Evolutionary conservation across 2,329 filamentous ascomycete species (phyloP).

Genomic region (Cladophialophora chaetospira): DNA sequence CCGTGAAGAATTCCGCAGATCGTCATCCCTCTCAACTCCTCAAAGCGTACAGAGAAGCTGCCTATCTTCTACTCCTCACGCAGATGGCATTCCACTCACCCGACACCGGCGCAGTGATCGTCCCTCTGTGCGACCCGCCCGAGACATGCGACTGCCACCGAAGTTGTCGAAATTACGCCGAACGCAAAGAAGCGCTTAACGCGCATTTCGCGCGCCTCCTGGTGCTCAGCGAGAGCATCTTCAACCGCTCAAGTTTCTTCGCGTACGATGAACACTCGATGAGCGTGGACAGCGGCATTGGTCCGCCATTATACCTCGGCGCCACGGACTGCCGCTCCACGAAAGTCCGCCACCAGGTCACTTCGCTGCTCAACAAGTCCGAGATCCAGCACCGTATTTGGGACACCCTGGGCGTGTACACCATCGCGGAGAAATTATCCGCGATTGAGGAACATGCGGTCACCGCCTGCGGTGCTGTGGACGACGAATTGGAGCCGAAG

Average conservation of each 20-base stretch:
- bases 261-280: conserved; percentile 29
- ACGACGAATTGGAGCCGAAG: conserved; percentile 25
- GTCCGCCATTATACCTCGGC: conserved; percentile 26
- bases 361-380: conserved; percentile 19
- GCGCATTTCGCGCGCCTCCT: conserved; percentile 31
- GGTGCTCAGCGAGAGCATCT: conserved; percentile 28
- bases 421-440: conserved; percentile 30
- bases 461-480: conserved; percentile 16
- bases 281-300: conserved; percentile 30
- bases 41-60: conserved; percentile 28
- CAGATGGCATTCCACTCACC: conserved; percentile 31
- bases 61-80: conserved; percentile 27
- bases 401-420: conserved; percentile 29
- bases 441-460: conserved; percentile 33
- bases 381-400: conserved; percentile 23
- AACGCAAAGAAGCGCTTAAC: conserved; percentile 30
- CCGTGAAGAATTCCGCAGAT: conserved; percentile 2
- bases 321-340: conserved; percentile 21
- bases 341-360: conserved; percentile 33
- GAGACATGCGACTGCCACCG: conserved; percentile 29
- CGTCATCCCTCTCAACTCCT: conserved; percentile 21
- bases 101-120: conserved; percentile 27
- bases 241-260: conserved; percentile 25
- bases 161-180: conserved; percentile 27
- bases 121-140: conserved; percentile 28